These are phyloP conservation scores for Yarrowia sp. DNA, from an alignment of 805 yeast species.

Conservation along the genomic window DNA sequence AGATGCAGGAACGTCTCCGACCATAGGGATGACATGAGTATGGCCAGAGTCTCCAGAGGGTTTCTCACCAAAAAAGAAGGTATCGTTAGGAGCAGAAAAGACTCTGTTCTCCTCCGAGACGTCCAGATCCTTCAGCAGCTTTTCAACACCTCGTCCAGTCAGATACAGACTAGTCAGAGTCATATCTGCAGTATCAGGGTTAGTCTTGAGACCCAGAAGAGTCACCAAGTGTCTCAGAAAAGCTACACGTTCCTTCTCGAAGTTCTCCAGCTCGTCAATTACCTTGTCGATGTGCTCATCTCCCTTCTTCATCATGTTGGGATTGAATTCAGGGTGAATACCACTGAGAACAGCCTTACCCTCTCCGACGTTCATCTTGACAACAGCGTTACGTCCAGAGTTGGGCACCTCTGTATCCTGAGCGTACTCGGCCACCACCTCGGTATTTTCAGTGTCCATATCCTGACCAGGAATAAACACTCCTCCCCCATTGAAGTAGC, in stretches of 20 bases:
- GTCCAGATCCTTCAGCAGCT: conserved; percentile 3
- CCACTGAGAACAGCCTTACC: conserved; percentile 84
- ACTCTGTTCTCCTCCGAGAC: conserved; percentile 14
- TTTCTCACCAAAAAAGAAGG: conserved; percentile 25
- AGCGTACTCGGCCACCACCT: conserved; percentile 73
- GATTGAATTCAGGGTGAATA: conserved; percentile 87
- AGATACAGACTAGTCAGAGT: conserved; percentile 74
- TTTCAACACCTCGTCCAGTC: conserved; percentile 46
- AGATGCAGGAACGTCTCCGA: conserved; percentile 54
- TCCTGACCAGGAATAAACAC: conserved; percentile 77
- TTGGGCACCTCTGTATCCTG: conserved; percentile 62
- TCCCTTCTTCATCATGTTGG: conserved; percentile 54
- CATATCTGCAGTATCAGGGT: conserved; percentile 56
- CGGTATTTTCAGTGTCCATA: conserved; percentile 58
- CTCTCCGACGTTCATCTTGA: conserved; percentile 69
- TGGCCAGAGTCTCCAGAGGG: conserved; percentile 21
- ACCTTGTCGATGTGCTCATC: conserved; percentile 49
- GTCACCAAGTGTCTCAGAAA: conserved; percentile 65
- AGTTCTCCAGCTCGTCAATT: conserved; percentile 53
- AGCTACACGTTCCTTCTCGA: conserved; percentile 58
- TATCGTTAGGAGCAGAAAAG: conserved; percentile 23
- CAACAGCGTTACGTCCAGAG: conserved; percentile 63
- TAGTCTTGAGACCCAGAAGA: conserved; percentile 74
- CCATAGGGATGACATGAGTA: conserved; percentile 42
- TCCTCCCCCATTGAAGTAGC: conserved; percentile 90